Evolutionary conservation across 208 protist species (phyloP).

Genomic region (Leishmania major): DNA sequence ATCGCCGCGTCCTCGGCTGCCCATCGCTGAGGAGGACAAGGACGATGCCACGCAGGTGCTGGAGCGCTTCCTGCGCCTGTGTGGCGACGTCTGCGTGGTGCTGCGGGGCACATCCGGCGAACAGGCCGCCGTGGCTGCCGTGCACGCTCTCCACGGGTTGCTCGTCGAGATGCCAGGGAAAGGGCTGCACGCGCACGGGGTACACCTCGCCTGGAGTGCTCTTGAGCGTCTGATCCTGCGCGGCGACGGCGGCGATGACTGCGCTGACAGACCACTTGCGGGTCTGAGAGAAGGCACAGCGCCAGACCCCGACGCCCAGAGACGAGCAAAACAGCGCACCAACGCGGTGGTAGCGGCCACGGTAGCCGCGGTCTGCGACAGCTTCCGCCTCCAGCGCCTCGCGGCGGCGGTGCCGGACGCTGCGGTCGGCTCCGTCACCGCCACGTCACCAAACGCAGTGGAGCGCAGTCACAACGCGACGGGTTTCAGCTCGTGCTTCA

Average conservation of each 20-base stretch:
- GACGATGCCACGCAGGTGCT: constrained; percentile 27
- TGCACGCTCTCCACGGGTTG: constrained; percentile 61
- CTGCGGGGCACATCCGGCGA: constrained; percentile 51
- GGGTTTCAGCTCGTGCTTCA: constrained; percentile 25
- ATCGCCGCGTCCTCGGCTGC: background rate
- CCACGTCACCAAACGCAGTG: background rate
- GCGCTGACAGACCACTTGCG: background rate
- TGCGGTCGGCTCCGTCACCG: background rate
- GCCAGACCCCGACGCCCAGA: constrained; percentile 24
- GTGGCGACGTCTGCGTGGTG: constrained; percentile 49
- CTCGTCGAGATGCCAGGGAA: constrained; percentile 42
- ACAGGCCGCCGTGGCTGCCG: constrained; percentile 47
- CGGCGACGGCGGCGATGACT: background rate
- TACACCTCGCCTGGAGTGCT: constrained; percentile 48
- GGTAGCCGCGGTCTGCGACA: constrained; percentile 57
- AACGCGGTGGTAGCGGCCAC: constrained; percentile 45
- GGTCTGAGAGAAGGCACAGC: background rate
- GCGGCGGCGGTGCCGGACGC: background rate
- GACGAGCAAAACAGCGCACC: constrained; percentile 51
- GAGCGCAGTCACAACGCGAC: background rate
- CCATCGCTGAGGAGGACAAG: background rate
- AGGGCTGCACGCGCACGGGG: constrained; percentile 18
- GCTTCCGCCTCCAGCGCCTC: constrained; percentile 42
- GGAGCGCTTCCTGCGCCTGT: constrained; percentile 48
- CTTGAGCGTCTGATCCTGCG: constrained; percentile 48